A percentile compares a stretch with the other conserved stretches of the same genome.
phyloP scores from a whole-genome alignment of 768 basidiomycete genomes.

The Gloeophyllum trabeum region DNA sequence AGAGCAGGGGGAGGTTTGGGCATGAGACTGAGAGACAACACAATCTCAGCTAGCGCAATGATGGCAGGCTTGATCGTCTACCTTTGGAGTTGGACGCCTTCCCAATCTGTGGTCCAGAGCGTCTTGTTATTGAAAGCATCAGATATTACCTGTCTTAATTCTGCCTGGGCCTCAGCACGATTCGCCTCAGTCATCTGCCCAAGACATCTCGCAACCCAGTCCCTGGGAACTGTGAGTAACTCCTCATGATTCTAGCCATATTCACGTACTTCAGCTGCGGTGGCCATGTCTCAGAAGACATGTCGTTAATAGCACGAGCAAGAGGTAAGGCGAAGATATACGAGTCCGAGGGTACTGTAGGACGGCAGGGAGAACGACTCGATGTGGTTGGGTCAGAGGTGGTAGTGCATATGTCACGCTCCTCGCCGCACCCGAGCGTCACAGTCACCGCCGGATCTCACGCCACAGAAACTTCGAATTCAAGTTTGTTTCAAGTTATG shows the following conservation, averaged over 20 bases:
- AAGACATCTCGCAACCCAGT: slow-evolving; percentile 92
- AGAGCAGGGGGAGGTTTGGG: slow-evolving; percentile 46
- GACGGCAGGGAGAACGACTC: no score
- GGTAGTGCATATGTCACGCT: no score
- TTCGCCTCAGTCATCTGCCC: slow-evolving; percentile 86
- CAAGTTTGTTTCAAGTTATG: no score
- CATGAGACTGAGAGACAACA: slow-evolving; percentile 30
- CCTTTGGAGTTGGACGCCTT: slow-evolving; percentile 79
- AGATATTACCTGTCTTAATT: slow-evolving; percentile 95
- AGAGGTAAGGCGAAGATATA: no score
- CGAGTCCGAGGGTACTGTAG: no score
- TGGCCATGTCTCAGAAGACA: slow-evolving; percentile 77
- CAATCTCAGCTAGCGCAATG: slow-evolving; percentile 3
- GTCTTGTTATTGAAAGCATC: slow-evolving; percentile 77
- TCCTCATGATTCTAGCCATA: neutral
- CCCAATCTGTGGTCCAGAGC: slow-evolving; percentile 93
- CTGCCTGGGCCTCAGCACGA: slow-evolving; percentile 79
- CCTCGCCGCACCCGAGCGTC: no score
- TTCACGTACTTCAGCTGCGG: slow-evolving; percentile 59
- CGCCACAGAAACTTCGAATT: no score
- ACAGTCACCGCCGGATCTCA: no score
- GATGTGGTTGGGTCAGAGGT: no score
- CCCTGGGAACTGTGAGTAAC: slow-evolving; percentile 31
- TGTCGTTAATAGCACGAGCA: no score
- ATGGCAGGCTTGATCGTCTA: slow-evolving; percentile 17